These are phyloP conservation scores for Phenoliferia sp. DNA, from an alignment of 1,284 basidiomycete species.

Conservation along the genomic window DNA sequence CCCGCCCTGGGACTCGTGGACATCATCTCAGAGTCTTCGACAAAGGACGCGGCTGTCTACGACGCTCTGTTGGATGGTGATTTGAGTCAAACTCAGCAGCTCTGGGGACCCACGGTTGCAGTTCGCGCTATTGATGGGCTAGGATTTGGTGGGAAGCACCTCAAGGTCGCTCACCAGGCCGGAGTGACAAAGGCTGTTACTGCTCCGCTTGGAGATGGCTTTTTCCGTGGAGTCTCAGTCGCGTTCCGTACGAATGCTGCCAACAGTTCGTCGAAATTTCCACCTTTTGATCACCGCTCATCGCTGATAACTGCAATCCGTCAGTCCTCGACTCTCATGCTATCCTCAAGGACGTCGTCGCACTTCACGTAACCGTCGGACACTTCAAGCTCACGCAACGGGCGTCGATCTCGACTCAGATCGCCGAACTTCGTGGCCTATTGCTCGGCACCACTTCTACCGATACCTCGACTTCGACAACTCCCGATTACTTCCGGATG, in stretches of 20 bases:
- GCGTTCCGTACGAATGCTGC: constrained; percentile 60
- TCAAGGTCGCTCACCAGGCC: constrained; percentile 45
- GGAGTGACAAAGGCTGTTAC: constrained; percentile 59
- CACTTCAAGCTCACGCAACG: constrained; percentile 41
- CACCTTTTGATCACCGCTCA: background rate
- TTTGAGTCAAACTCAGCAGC: constrained; percentile 12
- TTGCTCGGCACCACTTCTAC: constrained; percentile 53
- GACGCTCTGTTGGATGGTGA: constrained; percentile 11
- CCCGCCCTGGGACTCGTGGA: constrained; percentile 45
- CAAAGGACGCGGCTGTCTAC: constrained; percentile 7
- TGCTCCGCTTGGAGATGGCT: constrained; percentile 43
- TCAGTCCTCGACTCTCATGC: constrained; percentile 57
- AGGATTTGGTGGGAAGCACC: constrained; percentile 62
- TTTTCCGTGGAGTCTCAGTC: constrained; percentile 52
- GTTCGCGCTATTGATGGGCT: constrained; percentile 63
- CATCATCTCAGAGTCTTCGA: constrained; percentile 35
- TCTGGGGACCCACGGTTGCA: background rate
- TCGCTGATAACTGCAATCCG: background rate
- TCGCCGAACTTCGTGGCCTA: constrained; percentile 62
- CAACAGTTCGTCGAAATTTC: constrained; percentile 45
- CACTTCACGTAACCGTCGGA: constrained; percentile 58
- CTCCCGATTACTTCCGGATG: constrained; percentile 16
- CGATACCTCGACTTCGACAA: constrained; percentile 53
- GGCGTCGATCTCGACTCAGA: constrained; percentile 61
- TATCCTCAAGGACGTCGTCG: constrained; percentile 61